Conservation (phyloP, 176 grass and related monocot genomes). For the Musa beccarii region DNA sequence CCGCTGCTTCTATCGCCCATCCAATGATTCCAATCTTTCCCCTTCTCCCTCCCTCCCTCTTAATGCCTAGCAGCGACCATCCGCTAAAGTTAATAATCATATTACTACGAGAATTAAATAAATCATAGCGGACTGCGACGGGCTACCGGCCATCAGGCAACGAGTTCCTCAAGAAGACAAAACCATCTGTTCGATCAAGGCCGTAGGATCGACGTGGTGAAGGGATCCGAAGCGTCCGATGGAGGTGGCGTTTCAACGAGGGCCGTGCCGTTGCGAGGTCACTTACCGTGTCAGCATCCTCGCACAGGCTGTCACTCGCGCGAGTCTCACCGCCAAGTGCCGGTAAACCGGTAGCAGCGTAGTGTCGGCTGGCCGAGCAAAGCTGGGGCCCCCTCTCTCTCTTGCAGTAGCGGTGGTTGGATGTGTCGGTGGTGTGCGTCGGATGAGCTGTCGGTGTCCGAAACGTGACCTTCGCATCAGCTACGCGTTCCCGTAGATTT, state of each 20-base stretch:
- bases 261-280: not conserved
- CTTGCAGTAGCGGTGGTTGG: not conserved
- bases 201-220: not conserved
- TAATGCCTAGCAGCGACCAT: not conserved
- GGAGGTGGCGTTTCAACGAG: not conserved
- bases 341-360: not conserved
- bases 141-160: not conserved
- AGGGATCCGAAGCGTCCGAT: not conserved
- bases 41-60: not conserved
- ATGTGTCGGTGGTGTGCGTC: not conserved
- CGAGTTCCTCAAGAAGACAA: not conserved
- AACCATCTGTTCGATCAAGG: not conserved
- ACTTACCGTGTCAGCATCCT: not conserved
- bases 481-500: too few species aligned
- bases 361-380: not conserved
- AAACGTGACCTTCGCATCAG: not conserved
- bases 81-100: not conserved
- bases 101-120: not conserved
- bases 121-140: not conserved
- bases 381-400: too few species aligned
- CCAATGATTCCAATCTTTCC: not conserved
- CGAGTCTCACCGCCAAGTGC: not conserved
- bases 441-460: slow-evolving; percentile 4
- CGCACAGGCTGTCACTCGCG: not conserved
- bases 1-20: not conserved